Evolutionary conservation across 1,139 yeast genomes (phyloP).

Genomic region (Magnusiomyces suaveolens): DNA sequence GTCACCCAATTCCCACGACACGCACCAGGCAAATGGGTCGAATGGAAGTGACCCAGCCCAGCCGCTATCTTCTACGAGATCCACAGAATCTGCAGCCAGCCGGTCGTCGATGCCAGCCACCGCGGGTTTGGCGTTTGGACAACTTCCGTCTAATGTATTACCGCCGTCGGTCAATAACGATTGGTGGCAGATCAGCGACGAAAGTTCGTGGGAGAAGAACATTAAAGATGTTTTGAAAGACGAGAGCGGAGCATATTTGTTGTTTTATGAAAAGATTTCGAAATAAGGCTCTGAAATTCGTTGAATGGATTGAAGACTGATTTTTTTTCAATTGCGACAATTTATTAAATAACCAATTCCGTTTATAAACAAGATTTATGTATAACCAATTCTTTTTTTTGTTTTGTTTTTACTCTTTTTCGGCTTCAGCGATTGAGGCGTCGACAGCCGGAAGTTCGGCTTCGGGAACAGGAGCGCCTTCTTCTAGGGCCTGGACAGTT

Average conservation of each 20-base stretch:
- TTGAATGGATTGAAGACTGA: not conserved
- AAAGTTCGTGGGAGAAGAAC: constrained; percentile 56
- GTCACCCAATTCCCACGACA: not conserved
- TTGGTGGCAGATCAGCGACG: constrained; percentile 84
- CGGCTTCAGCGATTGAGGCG: not conserved
- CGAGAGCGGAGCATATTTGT: constrained; percentile 67
- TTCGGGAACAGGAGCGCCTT: not conserved
- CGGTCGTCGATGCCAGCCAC: too few relatives aligned
- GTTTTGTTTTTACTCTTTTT: not conserved
- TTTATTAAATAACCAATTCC: too few relatives aligned
- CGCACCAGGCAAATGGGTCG: not conserved
- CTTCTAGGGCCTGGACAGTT: not conserved
- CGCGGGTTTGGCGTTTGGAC: too few relatives aligned
- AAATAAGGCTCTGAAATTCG: not conserved
- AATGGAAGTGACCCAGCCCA: too few relatives aligned
- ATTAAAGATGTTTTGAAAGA: constrained; percentile 54
- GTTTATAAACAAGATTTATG: too few relatives aligned
- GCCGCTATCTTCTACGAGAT: too few relatives aligned
- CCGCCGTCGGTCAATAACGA: constrained; percentile 33
- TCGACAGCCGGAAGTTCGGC: not conserved
- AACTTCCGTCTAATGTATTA: constrained; percentile 9
- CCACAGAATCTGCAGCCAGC: too few relatives aligned
- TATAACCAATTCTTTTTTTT: not conserved
- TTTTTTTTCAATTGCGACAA: too few relatives aligned
- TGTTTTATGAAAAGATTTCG: constrained; percentile 51